A percentile compares a stretch with the other conserved stretches of the same genome.
These are phyloP conservation scores for Crotalaria pallida DNA, from an alignment of 306 rosid species.

Conservation along the genomic window DNA sequence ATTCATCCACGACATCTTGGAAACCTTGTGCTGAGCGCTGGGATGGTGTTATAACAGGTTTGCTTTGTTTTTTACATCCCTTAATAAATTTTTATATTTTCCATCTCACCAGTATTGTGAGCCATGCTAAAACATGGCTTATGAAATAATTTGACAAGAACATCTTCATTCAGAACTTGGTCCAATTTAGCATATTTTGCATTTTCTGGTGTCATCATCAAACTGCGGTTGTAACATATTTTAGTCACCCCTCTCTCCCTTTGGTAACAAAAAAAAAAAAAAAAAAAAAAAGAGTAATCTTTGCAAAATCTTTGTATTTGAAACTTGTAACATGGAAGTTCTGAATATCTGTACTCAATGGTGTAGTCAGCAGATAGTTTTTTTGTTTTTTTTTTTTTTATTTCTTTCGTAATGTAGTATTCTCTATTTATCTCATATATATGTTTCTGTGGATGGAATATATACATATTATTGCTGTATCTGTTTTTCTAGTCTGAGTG, in stretches of 20 bases:
- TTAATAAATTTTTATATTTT: background rate
- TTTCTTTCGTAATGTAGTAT: background rate
- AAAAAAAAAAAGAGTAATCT: background rate
- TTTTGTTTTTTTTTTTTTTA: no score
- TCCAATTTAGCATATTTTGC: background rate
- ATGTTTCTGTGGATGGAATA: background rate
- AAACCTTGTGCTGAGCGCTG: conserved; percentile 95
- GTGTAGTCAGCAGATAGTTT: background rate
- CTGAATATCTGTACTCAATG: background rate
- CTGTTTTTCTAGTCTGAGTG: background rate
- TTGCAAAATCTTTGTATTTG: background rate
- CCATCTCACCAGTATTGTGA: background rate
- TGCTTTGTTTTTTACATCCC: background rate
- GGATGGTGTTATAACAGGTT: conserved; percentile 79
- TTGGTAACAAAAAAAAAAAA: no score
- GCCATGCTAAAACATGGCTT: background rate
- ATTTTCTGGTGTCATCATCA: background rate
- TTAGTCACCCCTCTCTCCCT: background rate
- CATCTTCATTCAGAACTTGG: background rate
- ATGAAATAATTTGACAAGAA: background rate
- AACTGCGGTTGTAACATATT: background rate
- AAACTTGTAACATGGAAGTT: background rate
- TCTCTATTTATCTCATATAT: background rate
- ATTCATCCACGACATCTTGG: conserved; percentile 92
- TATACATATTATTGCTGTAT: background rate